Percentiles rank a stretch among this genome's conserved stretches.
Evolutionary conservation across 83 land plant genomes (phyloP).

Genomic region (Diphasiastrum complanatum): DNA sequence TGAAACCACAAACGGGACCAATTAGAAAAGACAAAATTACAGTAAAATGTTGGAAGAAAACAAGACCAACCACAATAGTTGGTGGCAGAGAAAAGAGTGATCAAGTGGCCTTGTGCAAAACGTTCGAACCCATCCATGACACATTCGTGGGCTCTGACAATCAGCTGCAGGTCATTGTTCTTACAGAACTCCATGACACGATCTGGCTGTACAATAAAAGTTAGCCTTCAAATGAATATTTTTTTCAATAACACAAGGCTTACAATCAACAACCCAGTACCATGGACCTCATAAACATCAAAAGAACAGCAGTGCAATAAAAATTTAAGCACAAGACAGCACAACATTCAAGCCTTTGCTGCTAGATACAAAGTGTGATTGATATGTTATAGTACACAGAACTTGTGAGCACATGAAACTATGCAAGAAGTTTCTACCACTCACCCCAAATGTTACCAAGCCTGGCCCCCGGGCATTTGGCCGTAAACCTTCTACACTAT

Average conservation of each 20-base stretch:
- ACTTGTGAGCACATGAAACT: neutral
- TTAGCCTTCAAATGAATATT: too few species aligned
- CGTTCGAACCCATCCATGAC: constrained; percentile 97
- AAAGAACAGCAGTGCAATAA: too few species aligned
- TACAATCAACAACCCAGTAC: too few species aligned
- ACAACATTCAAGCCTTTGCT: too few species aligned
- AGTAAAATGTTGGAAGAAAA: neutral
- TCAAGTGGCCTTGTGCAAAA: constrained; percentile 92
- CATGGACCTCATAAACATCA: too few species aligned
- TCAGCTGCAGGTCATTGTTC: constrained; percentile 80
- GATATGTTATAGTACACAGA: too few species aligned
- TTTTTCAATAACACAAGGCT: too few species aligned
- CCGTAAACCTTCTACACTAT: constrained; percentile 32
- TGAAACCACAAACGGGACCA: neutral
- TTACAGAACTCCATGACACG: constrained; percentile 86
- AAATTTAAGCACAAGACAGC: too few species aligned
- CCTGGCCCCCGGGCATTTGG: constrained; percentile 39
- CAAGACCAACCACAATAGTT: constrained; percentile 71
- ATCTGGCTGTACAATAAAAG: constrained; percentile 65
- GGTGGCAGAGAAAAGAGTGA: constrained; percentile 86
- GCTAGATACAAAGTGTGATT: neutral
- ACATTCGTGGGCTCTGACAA: constrained; percentile 90
- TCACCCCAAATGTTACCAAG: constrained; percentile 36
- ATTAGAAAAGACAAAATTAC: neutral
- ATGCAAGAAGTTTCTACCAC: neutral